Conservation (phyloP, 306 rosid genomes). For the Luffa aegyptiaca region DNA sequence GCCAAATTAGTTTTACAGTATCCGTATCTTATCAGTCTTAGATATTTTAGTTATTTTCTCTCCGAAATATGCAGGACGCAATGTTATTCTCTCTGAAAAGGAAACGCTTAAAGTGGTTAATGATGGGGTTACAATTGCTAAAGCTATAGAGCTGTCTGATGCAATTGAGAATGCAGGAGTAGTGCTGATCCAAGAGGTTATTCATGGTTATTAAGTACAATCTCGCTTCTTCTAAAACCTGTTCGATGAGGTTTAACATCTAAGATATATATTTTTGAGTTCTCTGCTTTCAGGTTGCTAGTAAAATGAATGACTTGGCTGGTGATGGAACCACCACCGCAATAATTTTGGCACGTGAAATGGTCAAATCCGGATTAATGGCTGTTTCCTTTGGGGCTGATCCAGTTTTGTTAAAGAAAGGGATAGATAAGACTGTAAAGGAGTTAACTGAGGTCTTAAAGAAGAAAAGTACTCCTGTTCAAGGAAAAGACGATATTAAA, state of each 20-base stretch:
- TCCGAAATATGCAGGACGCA: slow-evolving; percentile 52
- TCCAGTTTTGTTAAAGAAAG: slow-evolving; percentile 82
- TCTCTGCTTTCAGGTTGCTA: slow-evolving; percentile 65
- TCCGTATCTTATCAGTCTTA: neutral
- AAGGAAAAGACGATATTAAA: slow-evolving; percentile 79
- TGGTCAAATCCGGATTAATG: slow-evolving; percentile 63
- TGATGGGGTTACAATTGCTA: slow-evolving; percentile 91
- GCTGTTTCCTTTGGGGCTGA: slow-evolving; percentile 89
- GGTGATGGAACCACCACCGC: slow-evolving; percentile 99
- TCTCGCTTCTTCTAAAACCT: slow-evolving; percentile 3
- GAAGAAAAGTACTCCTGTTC: slow-evolving; percentile 64
- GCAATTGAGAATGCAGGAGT: slow-evolving; percentile 92
- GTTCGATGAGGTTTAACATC: neutral
- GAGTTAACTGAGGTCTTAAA: slow-evolving; percentile 61
- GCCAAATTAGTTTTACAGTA: neutral
- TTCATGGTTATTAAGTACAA: slow-evolving; percentile 42
- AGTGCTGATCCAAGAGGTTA: slow-evolving; percentile 94
- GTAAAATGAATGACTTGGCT: slow-evolving; percentile 82
- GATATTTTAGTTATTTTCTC: neutral
- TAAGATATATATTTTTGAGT: slow-evolving; percentile 13
- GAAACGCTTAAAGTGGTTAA: slow-evolving; percentile 60
- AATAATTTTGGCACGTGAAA: slow-evolving; percentile 77
- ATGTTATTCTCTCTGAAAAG: slow-evolving; percentile 82
- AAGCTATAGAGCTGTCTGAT: slow-evolving; percentile 78
- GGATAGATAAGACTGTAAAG: slow-evolving; percentile 77